These are phyloP conservation scores for Syzygium aromaticum DNA, from an alignment of 345 rosid species.

Conservation along the genomic window DNA sequence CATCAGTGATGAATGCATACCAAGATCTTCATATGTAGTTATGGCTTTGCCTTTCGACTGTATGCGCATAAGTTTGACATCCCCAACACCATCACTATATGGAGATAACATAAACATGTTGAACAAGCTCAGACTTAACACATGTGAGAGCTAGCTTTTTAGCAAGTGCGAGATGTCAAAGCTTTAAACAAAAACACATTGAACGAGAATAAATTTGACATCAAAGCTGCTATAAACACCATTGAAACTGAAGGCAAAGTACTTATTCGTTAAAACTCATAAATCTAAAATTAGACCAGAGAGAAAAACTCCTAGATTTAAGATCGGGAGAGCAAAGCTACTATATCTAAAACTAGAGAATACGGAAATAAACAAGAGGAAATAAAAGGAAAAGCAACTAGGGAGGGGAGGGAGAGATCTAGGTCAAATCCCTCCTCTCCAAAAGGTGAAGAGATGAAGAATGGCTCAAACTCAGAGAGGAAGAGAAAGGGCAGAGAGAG, in stretches of 20 bases:
- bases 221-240: too few species aligned
- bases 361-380: background rate
- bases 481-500: too few species aligned
- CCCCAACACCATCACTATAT: background rate
- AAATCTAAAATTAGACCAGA: too few species aligned
- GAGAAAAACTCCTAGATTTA: too few species aligned
- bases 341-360: too few species aligned
- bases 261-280: too few species aligned
- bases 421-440: background rate
- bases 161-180: background rate
- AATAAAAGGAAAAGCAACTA: background rate
- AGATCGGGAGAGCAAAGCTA: background rate
- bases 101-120: too few species aligned
- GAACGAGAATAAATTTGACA: background rate
- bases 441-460: background rate
- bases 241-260: background rate
- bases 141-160: background rate
- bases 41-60: background rate
- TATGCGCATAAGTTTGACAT: background rate
- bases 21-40: too few species aligned
- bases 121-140: background rate
- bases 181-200: background rate
- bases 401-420: background rate
- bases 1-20: too few species aligned
- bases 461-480: too few species aligned